Evolutionary conservation across 2,329 filamentous ascomycete genomes (phyloP), one percentile per base, ranked within the genome.

Genomic region (Aspergillus latus): DNA sequence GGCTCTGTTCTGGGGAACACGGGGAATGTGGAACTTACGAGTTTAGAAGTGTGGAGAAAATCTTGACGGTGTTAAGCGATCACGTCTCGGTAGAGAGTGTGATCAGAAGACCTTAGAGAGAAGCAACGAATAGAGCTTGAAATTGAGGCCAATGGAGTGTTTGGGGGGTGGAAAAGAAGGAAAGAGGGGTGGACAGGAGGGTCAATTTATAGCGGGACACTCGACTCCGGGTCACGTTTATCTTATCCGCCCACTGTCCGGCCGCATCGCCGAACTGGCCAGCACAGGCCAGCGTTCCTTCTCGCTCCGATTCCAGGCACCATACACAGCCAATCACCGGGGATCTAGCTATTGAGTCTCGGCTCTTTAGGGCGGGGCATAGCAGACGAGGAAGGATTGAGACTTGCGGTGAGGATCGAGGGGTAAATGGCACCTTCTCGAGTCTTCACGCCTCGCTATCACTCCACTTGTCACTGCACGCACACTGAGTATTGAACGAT

Each of bases 1-100:
- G 42, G 42, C 16, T 32, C 48, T 21, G 26, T 26, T 9, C 39
- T 28, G 39, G 48, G 43, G 29, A 40, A 46, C 29, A 44, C 48
- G 28, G n/a, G 42, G 29, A 46, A 61, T 37, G 34, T 52, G 40
- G 32, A 30, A 80, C 91, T 76, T 84, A 96, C 92, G 92, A 96
- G 85, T 94, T 94, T 68, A 97, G 88, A 70, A 95, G 88, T 81
- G 96, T 97, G 83, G 92, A 93, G 88, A 96, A 97, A 92, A 91
- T 96, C 81, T 90, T 96, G 90, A 84, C 88, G 87, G 81, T 83
- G 67, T 71, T 73, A 62, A 21, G 71, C 78, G 86, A 88, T 79
- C 85, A 86, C 82, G 70, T 76, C 79, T 74, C 76, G 67, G 60
- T 64, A 78, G 78, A 64, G 66, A 81, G 83, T 82, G 83, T 60